Conservation (phyloP, 768 basidiomycete genomes). For the Phanerodontia chrysosporium region DNA sequence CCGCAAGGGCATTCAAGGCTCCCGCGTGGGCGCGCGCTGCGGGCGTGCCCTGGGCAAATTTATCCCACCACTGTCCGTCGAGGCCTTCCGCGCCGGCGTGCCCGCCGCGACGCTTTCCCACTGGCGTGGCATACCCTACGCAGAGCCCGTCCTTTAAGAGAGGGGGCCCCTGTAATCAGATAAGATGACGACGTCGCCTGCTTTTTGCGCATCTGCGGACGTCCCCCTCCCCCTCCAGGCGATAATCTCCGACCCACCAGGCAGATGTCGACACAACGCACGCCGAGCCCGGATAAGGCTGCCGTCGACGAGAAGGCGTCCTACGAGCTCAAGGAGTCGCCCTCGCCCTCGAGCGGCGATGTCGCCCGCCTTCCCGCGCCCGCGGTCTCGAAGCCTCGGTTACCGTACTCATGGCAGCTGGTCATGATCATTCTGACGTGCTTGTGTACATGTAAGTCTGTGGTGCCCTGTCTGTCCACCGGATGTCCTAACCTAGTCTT, state of each 20-base stretch:
- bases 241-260: not conserved
- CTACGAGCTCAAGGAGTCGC: conserved; percentile 6
- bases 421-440: conserved; percentile 35
- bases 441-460: conserved; percentile 35
- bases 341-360: conserved; percentile 5
- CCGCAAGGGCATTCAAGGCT: not conserved
- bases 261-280: conserved; percentile 13
- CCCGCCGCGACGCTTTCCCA: conserved; percentile 2
- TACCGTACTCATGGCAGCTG: conserved; percentile 34
- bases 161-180: conserved; percentile 18
- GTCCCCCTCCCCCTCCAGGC: conserved; percentile 3
- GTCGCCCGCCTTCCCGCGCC: not conserved
- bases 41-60: not conserved
- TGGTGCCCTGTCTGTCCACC: not conserved
- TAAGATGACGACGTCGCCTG: conserved; percentile 18
- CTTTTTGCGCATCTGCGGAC: conserved; percentile 5
- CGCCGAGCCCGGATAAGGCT: conserved; percentile 15
- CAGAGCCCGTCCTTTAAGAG: not conserved
- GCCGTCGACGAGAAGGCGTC: conserved; percentile 16
- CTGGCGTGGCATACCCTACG: conserved; percentile 4
- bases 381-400: conserved; percentile 18
- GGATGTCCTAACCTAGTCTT: not conserved
- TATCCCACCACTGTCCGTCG: not conserved
- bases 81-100: not conserved
- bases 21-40: not conserved